Conservation (phyloP, 31 red algal species). For the Asparagopsis taxiformis region DNA sequence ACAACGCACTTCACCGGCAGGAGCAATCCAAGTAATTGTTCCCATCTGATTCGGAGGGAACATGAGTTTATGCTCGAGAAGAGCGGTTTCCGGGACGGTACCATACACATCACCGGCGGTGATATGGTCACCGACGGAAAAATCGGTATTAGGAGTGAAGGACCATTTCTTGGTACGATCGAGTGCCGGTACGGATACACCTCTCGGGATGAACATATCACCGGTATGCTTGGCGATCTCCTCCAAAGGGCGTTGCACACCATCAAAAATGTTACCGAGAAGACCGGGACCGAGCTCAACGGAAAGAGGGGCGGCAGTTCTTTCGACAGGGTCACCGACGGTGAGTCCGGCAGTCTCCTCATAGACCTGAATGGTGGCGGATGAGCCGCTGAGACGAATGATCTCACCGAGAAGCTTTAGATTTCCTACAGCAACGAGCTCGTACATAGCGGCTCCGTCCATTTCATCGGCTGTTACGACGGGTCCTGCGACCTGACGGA, state of each 20-base stretch:
- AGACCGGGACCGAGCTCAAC: conserved; percentile 99
- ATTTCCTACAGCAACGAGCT: conserved; percentile 96
- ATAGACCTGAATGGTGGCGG: conserved; percentile 98
- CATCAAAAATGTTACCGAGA: conserved; percentile 97
- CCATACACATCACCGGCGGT: conserved; percentile 93
- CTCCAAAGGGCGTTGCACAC: conserved; percentile 94
- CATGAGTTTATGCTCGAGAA: conserved; percentile 94
- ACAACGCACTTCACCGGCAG: conserved; percentile 72
- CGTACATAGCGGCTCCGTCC: conserved; percentile 99
- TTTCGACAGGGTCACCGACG: conserved; percentile 90
- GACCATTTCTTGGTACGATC: conserved; percentile 88
- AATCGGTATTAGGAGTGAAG: conserved; percentile 74
- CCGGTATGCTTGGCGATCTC: conserved; percentile 81
- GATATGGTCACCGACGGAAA: conserved; percentile 79
- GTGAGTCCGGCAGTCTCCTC: conserved; percentile 96
- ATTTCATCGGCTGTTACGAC: conserved; percentile 97
- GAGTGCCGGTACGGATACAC: conserved; percentile 88
- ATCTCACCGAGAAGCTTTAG: conserved; percentile 97
- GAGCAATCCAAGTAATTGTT: conserved; percentile 82
- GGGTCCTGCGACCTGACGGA: conserved; percentile 97
- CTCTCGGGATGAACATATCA: conserved; percentile 96
- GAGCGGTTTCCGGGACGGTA: conserved; percentile 86
- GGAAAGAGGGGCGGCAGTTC: conserved; percentile 91
- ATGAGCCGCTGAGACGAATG: conserved; percentile 92
- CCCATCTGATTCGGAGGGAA: conserved; percentile 93